Evolutionary conservation across 108 stramenopile genomes (phyloP).

Genomic region (Nannochloropsis oceanica): DNA sequence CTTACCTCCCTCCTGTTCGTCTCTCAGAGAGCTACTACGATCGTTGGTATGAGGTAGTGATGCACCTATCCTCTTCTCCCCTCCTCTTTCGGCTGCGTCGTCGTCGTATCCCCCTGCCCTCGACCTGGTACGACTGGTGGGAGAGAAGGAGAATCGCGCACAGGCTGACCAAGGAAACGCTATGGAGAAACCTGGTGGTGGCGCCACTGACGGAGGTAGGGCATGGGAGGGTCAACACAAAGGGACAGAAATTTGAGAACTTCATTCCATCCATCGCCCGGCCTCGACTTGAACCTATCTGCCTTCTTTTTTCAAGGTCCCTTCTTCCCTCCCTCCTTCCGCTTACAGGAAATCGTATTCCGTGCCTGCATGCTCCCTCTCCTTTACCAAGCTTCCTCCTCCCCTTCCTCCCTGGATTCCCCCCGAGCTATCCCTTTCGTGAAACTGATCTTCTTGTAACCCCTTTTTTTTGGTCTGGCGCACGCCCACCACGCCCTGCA

Average conservation of each 20-base stretch:
- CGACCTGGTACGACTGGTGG: not conserved
- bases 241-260: not conserved
- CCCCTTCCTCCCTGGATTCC: not conserved
- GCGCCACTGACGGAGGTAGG: not conserved
- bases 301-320: not conserved
- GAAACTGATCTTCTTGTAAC: not conserved
- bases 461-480: not conserved
- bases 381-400: not conserved
- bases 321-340: not conserved
- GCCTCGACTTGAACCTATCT: not conserved
- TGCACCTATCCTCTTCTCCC: not conserved
- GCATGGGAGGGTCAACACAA: not conserved
- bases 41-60: not conserved
- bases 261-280: too few relatives aligned
- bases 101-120: not conserved
- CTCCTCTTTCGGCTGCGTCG: not conserved
- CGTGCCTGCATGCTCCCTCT: not conserved
- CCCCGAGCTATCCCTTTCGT: not conserved
- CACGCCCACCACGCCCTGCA: not conserved
- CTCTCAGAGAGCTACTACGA: not conserved
- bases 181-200: not conserved
- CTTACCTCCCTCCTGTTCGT: not conserved
- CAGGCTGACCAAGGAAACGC: not conserved
- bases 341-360: not conserved
- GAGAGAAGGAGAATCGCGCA: not conserved